Evolutionary conservation across 1,139 yeast species (phyloP).

Genomic region (Candida freyschussii): DNA sequence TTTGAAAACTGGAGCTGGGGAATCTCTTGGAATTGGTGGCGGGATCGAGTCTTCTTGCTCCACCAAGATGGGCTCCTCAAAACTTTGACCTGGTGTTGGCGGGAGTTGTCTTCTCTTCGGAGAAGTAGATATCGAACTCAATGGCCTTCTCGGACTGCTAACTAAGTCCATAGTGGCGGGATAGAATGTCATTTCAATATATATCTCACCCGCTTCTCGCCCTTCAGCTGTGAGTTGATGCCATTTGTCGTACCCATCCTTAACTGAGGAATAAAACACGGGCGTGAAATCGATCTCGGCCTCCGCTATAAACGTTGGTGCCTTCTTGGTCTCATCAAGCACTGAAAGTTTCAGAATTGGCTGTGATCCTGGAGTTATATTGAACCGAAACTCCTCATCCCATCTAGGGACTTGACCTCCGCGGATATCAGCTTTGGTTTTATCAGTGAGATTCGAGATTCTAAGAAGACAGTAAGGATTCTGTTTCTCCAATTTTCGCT

Average conservation of each 20-base stretch:
- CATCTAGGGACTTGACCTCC: slow-evolving; percentile 90
- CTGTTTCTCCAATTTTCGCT: slow-evolving; percentile 77
- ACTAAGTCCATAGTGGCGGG: slow-evolving; percentile 43
- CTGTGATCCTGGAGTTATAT: slow-evolving; percentile 54
- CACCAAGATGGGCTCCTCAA: neutral
- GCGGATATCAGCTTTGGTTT: slow-evolving; percentile 63
- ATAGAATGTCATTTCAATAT: slow-evolving; percentile 87
- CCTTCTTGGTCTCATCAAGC: slow-evolving; percentile 81
- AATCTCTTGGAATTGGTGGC: slow-evolving; percentile 24
- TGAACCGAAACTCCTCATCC: slow-evolving; percentile 72
- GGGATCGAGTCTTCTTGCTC: slow-evolving; percentile 18
- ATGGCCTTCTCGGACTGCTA: slow-evolving; percentile 4
- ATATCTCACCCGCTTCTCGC: slow-evolving; percentile 81
- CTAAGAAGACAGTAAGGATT: slow-evolving; percentile 79
- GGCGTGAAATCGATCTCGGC: slow-evolving; percentile 72
- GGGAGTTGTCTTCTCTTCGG: slow-evolving; percentile 34
- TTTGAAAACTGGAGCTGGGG: slow-evolving; percentile 2
- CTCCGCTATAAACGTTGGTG: slow-evolving; percentile 84
- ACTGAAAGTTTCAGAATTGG: slow-evolving; percentile 67
- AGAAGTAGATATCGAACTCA: slow-evolving; percentile 5
- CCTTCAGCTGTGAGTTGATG: slow-evolving; percentile 59
- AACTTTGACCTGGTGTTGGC: slow-evolving; percentile 32
- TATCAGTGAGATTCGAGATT: slow-evolving; percentile 68
- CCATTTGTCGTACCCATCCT: slow-evolving; percentile 87
- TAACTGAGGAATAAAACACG: slow-evolving; percentile 58